Percentiles rank a stretch among this genome's conserved stretches.
These are phyloP conservation scores for Sporothrix inflata DNA, from an alignment of 2,329 filamentous ascomycete genomes.

Conservation along the genomic window DNA sequence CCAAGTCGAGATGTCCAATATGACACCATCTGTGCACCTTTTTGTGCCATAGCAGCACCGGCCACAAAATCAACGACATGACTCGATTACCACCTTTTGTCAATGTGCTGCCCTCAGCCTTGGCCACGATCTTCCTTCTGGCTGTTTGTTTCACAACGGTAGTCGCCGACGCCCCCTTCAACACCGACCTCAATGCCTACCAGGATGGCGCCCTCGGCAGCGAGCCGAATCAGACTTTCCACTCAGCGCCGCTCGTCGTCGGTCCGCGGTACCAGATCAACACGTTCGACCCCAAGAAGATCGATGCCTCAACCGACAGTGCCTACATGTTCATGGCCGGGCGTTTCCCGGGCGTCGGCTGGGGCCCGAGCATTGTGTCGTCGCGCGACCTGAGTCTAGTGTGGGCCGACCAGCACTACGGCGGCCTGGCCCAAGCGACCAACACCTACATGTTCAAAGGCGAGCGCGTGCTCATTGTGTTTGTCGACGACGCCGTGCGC, in stretches of 20 bases:
- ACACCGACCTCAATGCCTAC: slow-evolving; percentile 23
- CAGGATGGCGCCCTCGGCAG: slow-evolving; percentile 18
- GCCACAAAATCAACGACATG: not conserved
- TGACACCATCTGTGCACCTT: not conserved
- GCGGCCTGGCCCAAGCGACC: slow-evolving; percentile 15
- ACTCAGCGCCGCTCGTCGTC: slow-evolving; percentile 40
- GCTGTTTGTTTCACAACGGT: not conserved
- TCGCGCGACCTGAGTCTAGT: slow-evolving; percentile 41
- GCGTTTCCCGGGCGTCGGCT: not conserved
- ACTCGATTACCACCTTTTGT: not conserved
- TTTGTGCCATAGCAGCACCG: not conserved
- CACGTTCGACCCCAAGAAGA: slow-evolving; percentile 33
- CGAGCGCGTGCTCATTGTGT: slow-evolving; percentile 13
- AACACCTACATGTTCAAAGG: not conserved
- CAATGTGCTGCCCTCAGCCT: not conserved
- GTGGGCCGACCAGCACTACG: slow-evolving; percentile 20
- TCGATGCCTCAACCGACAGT: not conserved
- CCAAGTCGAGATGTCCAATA: not conserved
- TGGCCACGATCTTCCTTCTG: not conserved
- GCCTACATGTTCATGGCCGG: slow-evolving; percentile 23
- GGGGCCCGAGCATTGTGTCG: slow-evolving; percentile 26
- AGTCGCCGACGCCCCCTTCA: not conserved
- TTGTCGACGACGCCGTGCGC: slow-evolving; percentile 15
- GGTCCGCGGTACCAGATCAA: slow-evolving; percentile 45
- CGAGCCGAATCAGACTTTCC: slow-evolving; percentile 41